Percentiles rank a stretch among this genome's conserved stretches.
phyloP scores from a whole-genome alignment of 2,329 filamentous ascomycete genomes.

The Torrubiella hemipterigena region DNA sequence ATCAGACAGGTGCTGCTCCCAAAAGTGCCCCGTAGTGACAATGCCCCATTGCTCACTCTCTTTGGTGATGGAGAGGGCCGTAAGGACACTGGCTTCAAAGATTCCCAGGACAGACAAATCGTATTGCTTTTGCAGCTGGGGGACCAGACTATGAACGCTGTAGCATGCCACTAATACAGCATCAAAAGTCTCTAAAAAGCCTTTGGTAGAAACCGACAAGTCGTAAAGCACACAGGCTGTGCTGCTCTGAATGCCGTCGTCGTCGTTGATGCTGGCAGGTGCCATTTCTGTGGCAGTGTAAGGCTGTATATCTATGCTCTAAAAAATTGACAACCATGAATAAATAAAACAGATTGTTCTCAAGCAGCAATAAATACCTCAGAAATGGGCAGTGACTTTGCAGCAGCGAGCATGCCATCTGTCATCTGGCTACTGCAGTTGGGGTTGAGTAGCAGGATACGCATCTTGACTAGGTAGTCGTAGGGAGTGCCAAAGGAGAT shows the following conservation, averaged over 20 bases:
- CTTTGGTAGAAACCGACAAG: slow-evolving; percentile 27
- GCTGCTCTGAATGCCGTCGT: slow-evolving; percentile 52
- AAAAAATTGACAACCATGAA: slow-evolving; percentile 9
- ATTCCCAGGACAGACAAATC: slow-evolving; percentile 46
- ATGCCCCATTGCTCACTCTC: slow-evolving; percentile 59
- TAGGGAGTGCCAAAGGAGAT: too few species aligned
- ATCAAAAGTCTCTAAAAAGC: slow-evolving; percentile 39
- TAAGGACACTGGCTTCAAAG: slow-evolving; percentile 69
- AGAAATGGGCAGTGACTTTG: slow-evolving; percentile 28
- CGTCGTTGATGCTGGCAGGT: slow-evolving; percentile 69
- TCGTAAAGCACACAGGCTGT: slow-evolving; percentile 48
- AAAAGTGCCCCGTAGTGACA: slow-evolving; percentile 75
- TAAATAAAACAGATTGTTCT: too few species aligned
- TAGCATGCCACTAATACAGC: slow-evolving; percentile 84
- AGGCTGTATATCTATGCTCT: slow-evolving; percentile 40
- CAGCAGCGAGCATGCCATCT: slow-evolving; percentile 41
- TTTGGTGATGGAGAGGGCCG: slow-evolving; percentile 40
- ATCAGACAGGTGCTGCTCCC: slow-evolving; percentile 59
- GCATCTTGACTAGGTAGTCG: too few species aligned
- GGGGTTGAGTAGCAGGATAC: slow-evolving; percentile 64
- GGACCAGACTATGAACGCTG: slow-evolving; percentile 69
- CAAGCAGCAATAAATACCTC: slow-evolving; percentile 22
- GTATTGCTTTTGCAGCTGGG: slow-evolving; percentile 32
- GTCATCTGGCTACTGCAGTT: slow-evolving; percentile 70
- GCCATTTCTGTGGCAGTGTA: slow-evolving; percentile 54